phyloP scores from a whole-genome alignment of 441 rosid genomes.

The Euphorbia corollata region DNA sequence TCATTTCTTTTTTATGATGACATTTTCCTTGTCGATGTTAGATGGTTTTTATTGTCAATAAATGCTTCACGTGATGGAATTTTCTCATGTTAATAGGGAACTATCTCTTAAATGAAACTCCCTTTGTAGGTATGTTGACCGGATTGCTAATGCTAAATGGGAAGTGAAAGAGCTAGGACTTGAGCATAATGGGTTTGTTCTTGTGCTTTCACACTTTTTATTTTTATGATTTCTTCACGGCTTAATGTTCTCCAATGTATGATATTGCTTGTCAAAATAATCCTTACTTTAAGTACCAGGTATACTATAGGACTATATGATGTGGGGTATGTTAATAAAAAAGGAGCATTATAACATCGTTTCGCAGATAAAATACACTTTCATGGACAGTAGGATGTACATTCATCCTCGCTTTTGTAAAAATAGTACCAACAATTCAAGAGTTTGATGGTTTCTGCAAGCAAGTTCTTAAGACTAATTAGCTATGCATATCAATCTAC shows the following conservation, averaged over 20 bases:
- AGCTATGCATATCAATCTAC: not conserved
- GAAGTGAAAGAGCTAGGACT: constrained; percentile 93
- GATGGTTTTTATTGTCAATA: not conserved
- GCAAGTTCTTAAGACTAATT: constrained; percentile 6
- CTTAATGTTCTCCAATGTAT: not conserved
- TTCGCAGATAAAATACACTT: not conserved
- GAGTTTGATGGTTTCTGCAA: not conserved
- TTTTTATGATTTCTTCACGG: not conserved
- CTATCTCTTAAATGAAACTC: too few relatives aligned
- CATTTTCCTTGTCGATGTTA: not conserved
- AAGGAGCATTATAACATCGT: not conserved
- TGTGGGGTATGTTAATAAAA: not conserved
- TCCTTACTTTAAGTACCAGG: not conserved
- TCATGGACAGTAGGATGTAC: not conserved
- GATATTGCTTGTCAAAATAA: not conserved
- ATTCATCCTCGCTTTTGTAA: not conserved
- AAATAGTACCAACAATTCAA: not conserved
- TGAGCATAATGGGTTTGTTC: constrained; percentile 93
- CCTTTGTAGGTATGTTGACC: constrained; percentile 80
- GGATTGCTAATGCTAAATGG: constrained; percentile 89
- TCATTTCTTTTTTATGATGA: not conserved
- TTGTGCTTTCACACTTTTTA: constrained; percentile 6
- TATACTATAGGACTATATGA: not conserved
- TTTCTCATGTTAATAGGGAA: not conserved
- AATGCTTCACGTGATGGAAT: not conserved